These are phyloP conservation scores for Boletus tomentosulus DNA, from an alignment of 768 basidiomycete genomes.

Conservation along the genomic window DNA sequence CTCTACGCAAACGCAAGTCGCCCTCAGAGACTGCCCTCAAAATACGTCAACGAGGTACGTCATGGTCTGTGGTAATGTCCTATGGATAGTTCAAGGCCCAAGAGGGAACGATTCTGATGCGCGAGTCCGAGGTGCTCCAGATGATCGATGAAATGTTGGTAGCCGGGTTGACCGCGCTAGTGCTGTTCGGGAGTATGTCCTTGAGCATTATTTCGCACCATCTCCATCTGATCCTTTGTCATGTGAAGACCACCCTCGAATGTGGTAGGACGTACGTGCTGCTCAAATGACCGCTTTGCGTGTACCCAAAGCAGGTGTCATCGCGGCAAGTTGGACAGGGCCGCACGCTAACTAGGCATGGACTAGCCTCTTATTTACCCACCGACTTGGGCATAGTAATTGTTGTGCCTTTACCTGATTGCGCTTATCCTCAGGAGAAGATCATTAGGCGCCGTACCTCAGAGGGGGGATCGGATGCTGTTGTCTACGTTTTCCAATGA, in stretches of 20 bases:
- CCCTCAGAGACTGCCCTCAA: conserved; percentile 60
- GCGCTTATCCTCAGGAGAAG: conserved; percentile 57
- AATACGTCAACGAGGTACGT: conserved; percentile 74
- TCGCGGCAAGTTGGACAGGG: conserved; percentile 57
- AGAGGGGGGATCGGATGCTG: conserved; percentile 63
- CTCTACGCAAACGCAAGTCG: conserved; percentile 73
- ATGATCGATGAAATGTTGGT: conserved; percentile 55
- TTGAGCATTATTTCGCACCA: background rate
- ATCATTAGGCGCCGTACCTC: conserved; percentile 79
- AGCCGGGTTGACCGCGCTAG: conserved; percentile 53
- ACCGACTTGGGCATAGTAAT: conserved; percentile 76
- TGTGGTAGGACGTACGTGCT: conserved; percentile 63
- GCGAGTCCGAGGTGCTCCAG: conserved; percentile 62
- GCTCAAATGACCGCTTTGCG: conserved; percentile 59
- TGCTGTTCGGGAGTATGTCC: conserved; percentile 71
- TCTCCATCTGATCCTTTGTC: conserved; percentile 1
- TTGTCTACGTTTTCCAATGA: conserved; percentile 77
- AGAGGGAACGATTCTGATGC: conserved; percentile 68
- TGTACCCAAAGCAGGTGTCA: conserved; percentile 43
- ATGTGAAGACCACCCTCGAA: conserved; percentile 37
- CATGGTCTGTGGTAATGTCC: background rate
- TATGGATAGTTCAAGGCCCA: background rate
- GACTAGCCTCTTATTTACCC: conserved; percentile 62
- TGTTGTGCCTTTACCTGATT: conserved; percentile 6
- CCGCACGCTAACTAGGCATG: conserved; percentile 52